A percentile compares a stretch with the other conserved stretches of the same genome.
These are phyloP conservation scores for Chlorella sp. DNA, from an alignment of 139 green algal genomes.

Conservation along the genomic window DNA sequence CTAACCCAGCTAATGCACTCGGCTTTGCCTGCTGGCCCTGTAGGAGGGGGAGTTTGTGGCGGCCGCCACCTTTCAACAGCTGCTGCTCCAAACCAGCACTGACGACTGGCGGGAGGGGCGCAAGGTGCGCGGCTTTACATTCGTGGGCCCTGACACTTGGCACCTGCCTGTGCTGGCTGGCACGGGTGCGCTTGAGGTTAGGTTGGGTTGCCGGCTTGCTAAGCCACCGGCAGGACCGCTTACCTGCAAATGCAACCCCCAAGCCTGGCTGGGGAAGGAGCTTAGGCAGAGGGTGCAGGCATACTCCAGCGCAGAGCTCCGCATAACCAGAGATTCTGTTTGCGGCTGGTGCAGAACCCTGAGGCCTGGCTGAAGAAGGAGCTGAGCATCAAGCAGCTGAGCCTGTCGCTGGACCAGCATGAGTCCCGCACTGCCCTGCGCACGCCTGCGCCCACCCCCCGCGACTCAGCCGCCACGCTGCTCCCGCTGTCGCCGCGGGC, in stretches of 20 bases:
- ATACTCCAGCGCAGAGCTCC: not conserved
- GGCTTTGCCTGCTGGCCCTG: too few species aligned
- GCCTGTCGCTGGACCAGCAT: constrained; percentile 39
- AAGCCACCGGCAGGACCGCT: too few species aligned
- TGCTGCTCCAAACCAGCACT: constrained; percentile 35
- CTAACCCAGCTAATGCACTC: too few species aligned
- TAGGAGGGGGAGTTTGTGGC: constrained; percentile 24
- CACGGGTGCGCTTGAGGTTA: not conserved
- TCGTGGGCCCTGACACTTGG: too few species aligned
- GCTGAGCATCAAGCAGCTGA: constrained; percentile 33
- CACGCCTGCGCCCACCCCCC: not conserved
- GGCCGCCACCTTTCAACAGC: constrained; percentile 38
- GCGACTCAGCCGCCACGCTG: not conserved
- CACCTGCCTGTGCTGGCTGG: not conserved
- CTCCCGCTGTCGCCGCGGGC: too few species aligned
- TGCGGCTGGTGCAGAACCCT: constrained; percentile 24
- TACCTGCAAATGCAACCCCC: too few species aligned
- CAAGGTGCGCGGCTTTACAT: not conserved
- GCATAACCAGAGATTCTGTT: not conserved
- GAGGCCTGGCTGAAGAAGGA: constrained; percentile 61
- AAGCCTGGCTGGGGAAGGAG: not conserved
- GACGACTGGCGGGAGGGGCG: constrained; percentile 37
- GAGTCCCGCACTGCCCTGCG: not conserved
- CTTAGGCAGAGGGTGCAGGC: too few species aligned
- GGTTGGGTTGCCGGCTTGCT: too few species aligned